A percentile compares a stretch with the other conserved stretches of the same genome.
phyloP scores from a whole-genome alignment of 2,329 filamentous ascomycete species.

The Biscogniauxia marginata region DNA sequence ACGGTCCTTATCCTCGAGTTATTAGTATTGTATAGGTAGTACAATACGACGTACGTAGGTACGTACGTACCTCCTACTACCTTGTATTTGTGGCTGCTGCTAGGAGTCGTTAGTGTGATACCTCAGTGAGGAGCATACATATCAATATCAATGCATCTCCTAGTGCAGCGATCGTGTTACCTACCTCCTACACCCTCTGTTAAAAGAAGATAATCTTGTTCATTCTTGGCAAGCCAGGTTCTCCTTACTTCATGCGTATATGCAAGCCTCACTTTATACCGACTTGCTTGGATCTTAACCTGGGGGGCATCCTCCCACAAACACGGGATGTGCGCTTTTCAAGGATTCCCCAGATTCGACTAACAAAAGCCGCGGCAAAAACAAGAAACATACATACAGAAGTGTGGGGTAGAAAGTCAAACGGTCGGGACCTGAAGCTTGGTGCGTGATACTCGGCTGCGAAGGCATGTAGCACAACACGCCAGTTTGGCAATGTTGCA shows the following conservation, averaged over 20 bases:
- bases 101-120: background rate
- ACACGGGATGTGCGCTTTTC: slow-evolving; percentile 1
- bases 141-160: background rate
- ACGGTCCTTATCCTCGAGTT: too few relatives aligned
- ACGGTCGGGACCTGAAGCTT: background rate
- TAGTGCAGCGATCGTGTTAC: background rate
- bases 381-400: slow-evolving; percentile 8
- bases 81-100: too few relatives aligned
- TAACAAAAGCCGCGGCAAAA: slow-evolving; percentile 3
- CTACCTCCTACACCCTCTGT: too few relatives aligned
- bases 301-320: background rate
- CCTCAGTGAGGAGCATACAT: background rate
- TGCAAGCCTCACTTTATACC: too few relatives aligned
- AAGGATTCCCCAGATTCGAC: slow-evolving; percentile 24
- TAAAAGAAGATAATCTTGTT: too few relatives aligned
- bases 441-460: slow-evolving; percentile 5
- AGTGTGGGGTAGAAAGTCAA: background rate
- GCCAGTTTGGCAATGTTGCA: slow-evolving; percentile 13
- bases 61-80: background rate
- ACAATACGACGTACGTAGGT: background rate
- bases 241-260: too few relatives aligned
- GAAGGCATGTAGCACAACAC: slow-evolving; percentile 1
- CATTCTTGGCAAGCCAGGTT: too few relatives aligned
- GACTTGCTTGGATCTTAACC: too few relatives aligned
- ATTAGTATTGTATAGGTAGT: too few relatives aligned